These are phyloP conservation scores for Perkinsus olseni DNA, from an alignment of 169 alveolate genomes.

Conservation along the genomic window DNA sequence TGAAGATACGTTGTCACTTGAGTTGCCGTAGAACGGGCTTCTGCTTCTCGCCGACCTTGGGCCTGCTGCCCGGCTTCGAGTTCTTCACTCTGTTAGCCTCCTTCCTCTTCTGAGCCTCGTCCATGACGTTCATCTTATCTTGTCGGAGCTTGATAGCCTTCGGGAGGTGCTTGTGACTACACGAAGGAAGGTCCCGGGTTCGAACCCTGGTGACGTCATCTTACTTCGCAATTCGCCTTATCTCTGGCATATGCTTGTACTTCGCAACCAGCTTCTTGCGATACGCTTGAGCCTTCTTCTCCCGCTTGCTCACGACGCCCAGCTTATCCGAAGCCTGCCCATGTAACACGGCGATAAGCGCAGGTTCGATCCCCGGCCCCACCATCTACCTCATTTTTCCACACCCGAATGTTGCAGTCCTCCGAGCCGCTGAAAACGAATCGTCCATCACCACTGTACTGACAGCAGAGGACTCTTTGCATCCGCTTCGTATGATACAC, in stretches of 20 bases:
- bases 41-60: neutral
- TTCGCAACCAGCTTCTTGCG: constrained; percentile 63
- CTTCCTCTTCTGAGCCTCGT: constrained; percentile 48
- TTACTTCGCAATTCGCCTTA: constrained; percentile 58
- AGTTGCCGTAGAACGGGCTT: neutral
- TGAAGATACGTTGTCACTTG: neutral
- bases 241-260: constrained; percentile 62
- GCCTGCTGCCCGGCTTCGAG: constrained; percentile 11
- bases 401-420: constrained; percentile 91
- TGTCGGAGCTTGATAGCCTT: constrained; percentile 55
- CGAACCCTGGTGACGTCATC: neutral
- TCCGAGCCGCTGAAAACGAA: constrained; percentile 91
- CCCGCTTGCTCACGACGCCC: constrained; percentile 53
- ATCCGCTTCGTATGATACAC: constrained; percentile 93
- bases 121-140: constrained; percentile 46
- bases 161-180: constrained; percentile 71
- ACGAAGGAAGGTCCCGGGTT: neutral
- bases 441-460: constrained; percentile 86
- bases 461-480: constrained; percentile 82
- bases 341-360: neutral
- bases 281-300: constrained; percentile 66
- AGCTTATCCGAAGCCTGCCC: constrained; percentile 42
- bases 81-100: constrained; percentile 38
- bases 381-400: constrained; percentile 85
- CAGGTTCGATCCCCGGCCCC: constrained; percentile 31